A percentile compares a stretch with the other conserved stretches of the same genome.
Conservation (phyloP, 1,139 yeast genomes). For the Scheffersomyces titani region DNA sequence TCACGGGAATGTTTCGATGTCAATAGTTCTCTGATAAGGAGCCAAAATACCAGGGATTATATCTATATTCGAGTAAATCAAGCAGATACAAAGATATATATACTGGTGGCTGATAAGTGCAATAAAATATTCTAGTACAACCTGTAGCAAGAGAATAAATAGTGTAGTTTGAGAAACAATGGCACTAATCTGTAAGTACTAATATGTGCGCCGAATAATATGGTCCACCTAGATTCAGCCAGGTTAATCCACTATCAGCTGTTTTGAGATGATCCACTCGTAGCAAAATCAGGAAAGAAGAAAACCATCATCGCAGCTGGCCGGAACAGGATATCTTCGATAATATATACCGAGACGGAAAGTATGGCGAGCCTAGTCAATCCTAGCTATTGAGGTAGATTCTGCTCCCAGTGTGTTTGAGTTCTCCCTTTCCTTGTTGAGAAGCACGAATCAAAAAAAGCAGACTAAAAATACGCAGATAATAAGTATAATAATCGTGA, state of each 20-base stretch:
- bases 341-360: not conserved
- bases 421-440: not conserved
- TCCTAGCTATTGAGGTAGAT: not conserved
- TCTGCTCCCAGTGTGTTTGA: not conserved
- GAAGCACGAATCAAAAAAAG: not conserved
- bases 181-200: not conserved
- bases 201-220: not conserved
- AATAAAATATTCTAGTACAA: not conserved
- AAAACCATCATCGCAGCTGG: not conserved
- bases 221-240: not conserved
- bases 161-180: not conserved
- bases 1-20: not conserved
- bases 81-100: not conserved
- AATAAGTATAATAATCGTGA: not conserved
- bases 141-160: not conserved
- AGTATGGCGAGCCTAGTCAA: not conserved
- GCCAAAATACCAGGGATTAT: not conserved
- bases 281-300: not conserved
- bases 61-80: not conserved
- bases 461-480: not conserved
- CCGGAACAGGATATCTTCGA: not conserved
- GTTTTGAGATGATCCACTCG: not conserved
- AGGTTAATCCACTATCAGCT: not conserved
- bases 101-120: not conserved
- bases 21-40: not conserved